Evolutionary conservation across 257 asterid genomes (phyloP).

Genomic region (Gentiana straminea): DNA sequence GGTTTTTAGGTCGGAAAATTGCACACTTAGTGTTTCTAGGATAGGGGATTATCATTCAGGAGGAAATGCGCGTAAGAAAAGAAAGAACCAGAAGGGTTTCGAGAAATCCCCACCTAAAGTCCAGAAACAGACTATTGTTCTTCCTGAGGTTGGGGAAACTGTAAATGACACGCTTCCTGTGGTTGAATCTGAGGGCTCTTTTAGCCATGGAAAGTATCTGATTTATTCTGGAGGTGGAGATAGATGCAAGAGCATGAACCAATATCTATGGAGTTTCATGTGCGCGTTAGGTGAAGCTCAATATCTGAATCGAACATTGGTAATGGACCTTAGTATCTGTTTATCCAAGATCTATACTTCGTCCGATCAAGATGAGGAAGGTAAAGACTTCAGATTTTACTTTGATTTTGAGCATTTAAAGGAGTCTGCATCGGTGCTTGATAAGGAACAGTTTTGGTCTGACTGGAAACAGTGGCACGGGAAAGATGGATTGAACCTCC

Average conservation of each 20-base stretch:
- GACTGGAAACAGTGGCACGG: conserved; percentile 54
- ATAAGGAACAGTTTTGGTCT: conserved; percentile 56
- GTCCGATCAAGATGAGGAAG: conserved; percentile 64
- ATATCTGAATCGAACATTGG: conserved; percentile 78
- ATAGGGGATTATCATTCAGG: conserved; percentile 89
- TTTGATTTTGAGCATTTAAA: conserved; percentile 73
- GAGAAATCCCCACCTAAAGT: conserved; percentile 44
- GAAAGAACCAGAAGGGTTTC: conserved; percentile 29
- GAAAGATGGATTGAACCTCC: conserved; percentile 42
- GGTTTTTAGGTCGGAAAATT: conserved; percentile 42
- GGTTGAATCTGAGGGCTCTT: conserved; percentile 52
- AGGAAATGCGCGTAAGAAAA: conserved; percentile 68
- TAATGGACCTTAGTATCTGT: conserved; percentile 70
- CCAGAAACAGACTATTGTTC: conserved; percentile 29
- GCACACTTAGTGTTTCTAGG: conserved; percentile 48
- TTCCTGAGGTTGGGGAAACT: conserved; percentile 54
- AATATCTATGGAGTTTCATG: conserved; percentile 69
- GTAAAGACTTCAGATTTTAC: conserved; percentile 75
- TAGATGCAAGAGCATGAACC: conserved; percentile 76
- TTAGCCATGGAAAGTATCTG: conserved; percentile 55
- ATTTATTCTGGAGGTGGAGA: conserved; percentile 73
- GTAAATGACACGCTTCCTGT: conserved; percentile 44
- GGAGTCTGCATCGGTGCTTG: conserved; percentile 58
- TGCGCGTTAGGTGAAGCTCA: conserved; percentile 90
- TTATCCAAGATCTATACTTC: conserved; percentile 59